Conservation (phyloP, 371 early-diverging fungal genomes). For the Scutellospora calospora region DNA sequence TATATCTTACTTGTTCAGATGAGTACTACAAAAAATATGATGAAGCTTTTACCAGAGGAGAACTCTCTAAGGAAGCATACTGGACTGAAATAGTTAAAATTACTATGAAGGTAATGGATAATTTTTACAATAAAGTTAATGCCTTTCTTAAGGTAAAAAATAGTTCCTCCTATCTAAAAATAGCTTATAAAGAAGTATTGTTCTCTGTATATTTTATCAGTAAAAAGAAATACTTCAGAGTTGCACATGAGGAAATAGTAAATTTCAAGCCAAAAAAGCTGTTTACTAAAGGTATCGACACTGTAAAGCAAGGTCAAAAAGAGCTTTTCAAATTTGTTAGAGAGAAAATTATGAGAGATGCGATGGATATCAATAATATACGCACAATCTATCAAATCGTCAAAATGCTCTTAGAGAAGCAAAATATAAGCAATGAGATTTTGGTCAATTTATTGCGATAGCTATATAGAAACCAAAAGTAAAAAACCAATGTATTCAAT, state of each 20-base stretch:
- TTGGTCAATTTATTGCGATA: conserved; percentile 8
- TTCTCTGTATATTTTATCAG: conserved; percentile 12
- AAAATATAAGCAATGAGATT: neutral
- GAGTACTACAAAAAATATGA: neutral
- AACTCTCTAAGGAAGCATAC: neutral
- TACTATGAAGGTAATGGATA: neutral
- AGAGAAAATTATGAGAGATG: neutral
- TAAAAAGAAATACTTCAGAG: neutral
- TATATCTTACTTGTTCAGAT: conserved; percentile 20
- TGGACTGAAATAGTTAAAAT: neutral
- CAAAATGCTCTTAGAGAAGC: neutral
- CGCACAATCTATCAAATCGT: neutral
- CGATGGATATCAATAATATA: conserved; percentile 30
- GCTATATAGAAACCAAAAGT: too few relatives aligned
- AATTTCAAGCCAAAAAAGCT: neutral
- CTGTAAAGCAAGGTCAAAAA: neutral
- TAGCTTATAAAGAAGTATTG: conserved; percentile 30
- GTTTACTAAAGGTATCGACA: conserved; percentile 17
- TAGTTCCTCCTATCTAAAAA: conserved; percentile 18
- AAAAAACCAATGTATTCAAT: too few relatives aligned
- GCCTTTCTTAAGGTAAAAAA: neutral
- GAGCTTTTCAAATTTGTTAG: neutral
- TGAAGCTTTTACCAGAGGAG: too few relatives aligned
- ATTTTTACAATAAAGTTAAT: conserved; percentile 1
- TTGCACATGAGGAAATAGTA: neutral